Evolutionary conservation across 257 asterid genomes (phyloP).

Genomic region (Solanum dulcamara): DNA sequence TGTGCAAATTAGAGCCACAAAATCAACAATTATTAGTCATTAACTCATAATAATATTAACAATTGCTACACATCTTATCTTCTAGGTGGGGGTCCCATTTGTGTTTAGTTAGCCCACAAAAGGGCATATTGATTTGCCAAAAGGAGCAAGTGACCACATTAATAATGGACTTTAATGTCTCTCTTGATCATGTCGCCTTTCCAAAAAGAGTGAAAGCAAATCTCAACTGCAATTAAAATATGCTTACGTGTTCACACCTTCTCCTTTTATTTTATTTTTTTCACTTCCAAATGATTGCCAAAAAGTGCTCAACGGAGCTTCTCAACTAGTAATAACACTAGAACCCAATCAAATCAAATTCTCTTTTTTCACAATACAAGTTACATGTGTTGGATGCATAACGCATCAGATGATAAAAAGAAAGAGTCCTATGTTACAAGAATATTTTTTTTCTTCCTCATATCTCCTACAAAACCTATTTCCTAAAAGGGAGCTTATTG

Average conservation of each 20-base stretch:
- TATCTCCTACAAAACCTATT: not conserved
- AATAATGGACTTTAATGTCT: not conserved
- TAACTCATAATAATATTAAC: not conserved
- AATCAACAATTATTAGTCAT: not conserved
- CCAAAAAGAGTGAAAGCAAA: not conserved
- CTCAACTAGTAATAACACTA: not conserved
- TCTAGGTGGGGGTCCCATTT: not conserved
- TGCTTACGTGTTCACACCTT: not conserved
- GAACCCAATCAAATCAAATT: not conserved
- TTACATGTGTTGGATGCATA: not conserved
- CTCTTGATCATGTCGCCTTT: not conserved
- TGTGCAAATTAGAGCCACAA: not conserved
- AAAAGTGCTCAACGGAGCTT: not conserved
- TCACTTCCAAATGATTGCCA: not conserved
- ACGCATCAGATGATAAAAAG: not conserved
- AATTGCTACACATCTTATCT: not conserved
- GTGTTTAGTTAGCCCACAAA: not conserved
- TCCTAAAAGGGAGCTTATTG: slow-evolving; percentile 22
- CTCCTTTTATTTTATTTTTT: not conserved
- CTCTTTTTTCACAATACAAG: not conserved
- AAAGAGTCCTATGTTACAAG: not conserved
- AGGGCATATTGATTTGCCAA: not conserved
- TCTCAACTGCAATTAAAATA: not conserved
- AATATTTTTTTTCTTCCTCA: not conserved
- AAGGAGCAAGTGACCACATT: not conserved